phyloP scores from a whole-genome alignment of 768 basidiomycete species.

The Leccinum olivaceopallidum region DNA sequence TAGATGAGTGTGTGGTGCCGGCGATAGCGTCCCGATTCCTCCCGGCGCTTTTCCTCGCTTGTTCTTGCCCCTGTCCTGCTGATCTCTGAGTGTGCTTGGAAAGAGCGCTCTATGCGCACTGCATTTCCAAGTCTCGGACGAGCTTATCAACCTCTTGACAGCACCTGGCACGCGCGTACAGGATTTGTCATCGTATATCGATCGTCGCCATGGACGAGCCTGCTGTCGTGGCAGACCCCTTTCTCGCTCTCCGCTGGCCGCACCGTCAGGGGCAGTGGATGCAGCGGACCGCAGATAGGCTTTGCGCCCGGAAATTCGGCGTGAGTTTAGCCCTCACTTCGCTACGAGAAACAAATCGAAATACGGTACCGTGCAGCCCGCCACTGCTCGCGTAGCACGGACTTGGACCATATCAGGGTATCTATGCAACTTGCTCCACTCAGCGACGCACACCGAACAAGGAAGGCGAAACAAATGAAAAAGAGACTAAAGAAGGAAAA shows the following conservation, averaged over 20 bases:
- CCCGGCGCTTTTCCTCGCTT: neutral
- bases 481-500: neutral
- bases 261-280: constrained; percentile 2
- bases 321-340: constrained; percentile 23
- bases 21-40: constrained; percentile 1
- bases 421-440: neutral
- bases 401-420: constrained; percentile 11
- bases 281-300: constrained; percentile 5
- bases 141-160: constrained; percentile 1
- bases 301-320: constrained; percentile 4
- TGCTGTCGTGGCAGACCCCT: neutral
- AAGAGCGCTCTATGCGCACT: neutral
- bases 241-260: neutral
- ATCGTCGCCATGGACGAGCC: neutral
- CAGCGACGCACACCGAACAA: neutral
- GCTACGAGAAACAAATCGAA: constrained; percentile 13
- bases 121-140: neutral
- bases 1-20: constrained; percentile 1
- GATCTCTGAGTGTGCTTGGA: neutral
- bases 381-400: constrained; percentile 1
- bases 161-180: neutral
- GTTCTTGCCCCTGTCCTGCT: neutral
- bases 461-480: neutral
- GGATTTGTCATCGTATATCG: constrained; percentile 7
- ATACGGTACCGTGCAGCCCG: neutral